Percentiles rank a stretch among this genome's conserved stretches.
Evolutionary conservation across 495 filamentous ascomycete species (phyloP).

Genomic region (Xylaria curta): DNA sequence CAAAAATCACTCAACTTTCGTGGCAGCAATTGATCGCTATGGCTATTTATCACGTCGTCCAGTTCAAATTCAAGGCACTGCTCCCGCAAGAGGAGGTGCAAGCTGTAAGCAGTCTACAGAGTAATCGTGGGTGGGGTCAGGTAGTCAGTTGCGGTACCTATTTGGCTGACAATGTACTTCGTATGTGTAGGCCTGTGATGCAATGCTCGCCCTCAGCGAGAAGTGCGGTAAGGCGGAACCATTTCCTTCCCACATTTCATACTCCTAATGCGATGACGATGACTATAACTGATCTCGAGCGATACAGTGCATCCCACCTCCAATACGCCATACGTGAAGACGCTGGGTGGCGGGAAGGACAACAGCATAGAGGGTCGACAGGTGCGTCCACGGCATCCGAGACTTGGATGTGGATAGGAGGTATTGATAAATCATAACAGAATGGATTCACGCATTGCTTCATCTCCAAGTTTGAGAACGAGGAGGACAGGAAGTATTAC

Average conservation of each 20-base stretch:
- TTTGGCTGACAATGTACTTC: conserved; percentile 19
- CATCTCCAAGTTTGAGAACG: conserved; percentile 64
- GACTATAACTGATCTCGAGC: too few species aligned
- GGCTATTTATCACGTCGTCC: conserved; percentile 62
- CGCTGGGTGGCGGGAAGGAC: conserved; percentile 63
- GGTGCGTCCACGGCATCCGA: conserved; percentile 44
- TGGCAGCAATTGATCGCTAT: conserved; percentile 39
- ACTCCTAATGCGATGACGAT: too few species aligned
- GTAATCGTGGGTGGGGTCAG: background rate
- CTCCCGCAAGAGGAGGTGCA: conserved; percentile 45
- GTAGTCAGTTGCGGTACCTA: background rate
- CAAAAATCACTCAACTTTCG: background rate
- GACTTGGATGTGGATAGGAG: background rate
- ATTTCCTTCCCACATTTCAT: too few species aligned
- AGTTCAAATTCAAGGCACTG: conserved; percentile 61
- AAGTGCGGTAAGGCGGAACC: conserved; percentile 41
- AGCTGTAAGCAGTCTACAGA: conserved; percentile 46
- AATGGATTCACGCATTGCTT: conserved; percentile 65
- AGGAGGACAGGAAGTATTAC: conserved; percentile 64
- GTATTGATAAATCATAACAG: conserved; percentile 41
- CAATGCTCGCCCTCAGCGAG: conserved; percentile 41
- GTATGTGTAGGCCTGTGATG: conserved; percentile 36
- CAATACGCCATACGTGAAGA: conserved; percentile 63
- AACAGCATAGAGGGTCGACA: conserved; percentile 68
- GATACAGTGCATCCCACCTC: conserved; percentile 51